Evolutionary conservation across 1,139 yeast genomes (phyloP), one percentile per base, ranked within the genome.

Genomic region (Wickerhamomyces sp.): DNA sequence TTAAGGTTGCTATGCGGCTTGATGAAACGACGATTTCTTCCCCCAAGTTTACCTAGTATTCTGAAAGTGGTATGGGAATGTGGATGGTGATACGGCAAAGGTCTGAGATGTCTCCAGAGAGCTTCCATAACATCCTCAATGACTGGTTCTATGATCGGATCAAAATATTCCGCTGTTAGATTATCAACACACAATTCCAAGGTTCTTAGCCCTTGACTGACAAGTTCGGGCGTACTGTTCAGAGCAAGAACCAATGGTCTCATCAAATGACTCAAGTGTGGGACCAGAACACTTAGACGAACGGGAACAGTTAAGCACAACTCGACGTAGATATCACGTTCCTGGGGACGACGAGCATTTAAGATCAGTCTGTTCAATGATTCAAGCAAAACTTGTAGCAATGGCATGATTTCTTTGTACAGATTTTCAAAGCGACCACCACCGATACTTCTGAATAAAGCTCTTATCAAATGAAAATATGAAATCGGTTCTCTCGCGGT

Each of bases 181-280:
- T 94, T 94, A 60, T 94, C 99, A 29, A 94, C 96, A 60, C 99
- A 93, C n/a, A 93, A 73, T 59, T 94, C 99, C 48, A 94, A 76
- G 0, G 98, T 93, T 53, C 98, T 75, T 53, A 94, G 71, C 38
- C 99, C 99, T 66, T 93, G 99, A 47, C 93, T 83, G 1, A 91
- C 95, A 43, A 93, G 75, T 53, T 94, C 99, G 50, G 85, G 96
- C 1, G 91, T 76, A 0, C 96, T 96, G 60, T 88, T 87, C 49
- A 94, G 72, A 0, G 99, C 98, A 56, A 81, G 79, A 0, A 91
- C 97, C 44, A 94, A 71, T 0, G 99, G 99, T 50, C 90, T 77
- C 77, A 95, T 90, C 57, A 94, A 71, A 60, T 84, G 86, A 57
- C 83, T 85, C 56, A 94, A 70, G 62, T 91, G 96, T 1, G 98